Conservation (phyloP, 768 basidiomycete species). For the Rubroboletus satanas region DNA sequence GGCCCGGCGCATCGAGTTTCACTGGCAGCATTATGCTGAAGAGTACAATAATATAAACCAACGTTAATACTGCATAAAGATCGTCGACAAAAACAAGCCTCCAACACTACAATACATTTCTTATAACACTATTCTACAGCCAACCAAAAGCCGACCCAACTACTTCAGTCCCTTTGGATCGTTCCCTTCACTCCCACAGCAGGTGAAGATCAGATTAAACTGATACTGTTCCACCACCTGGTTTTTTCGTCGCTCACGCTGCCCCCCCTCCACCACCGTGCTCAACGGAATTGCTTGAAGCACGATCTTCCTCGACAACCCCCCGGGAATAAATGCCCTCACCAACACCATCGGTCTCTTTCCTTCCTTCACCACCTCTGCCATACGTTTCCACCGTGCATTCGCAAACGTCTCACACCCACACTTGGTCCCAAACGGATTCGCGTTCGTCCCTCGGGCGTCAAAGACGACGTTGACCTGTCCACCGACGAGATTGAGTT, state of each 20-base stretch:
- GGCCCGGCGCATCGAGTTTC: background rate
- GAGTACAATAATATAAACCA: too few species aligned
- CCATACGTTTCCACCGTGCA: constrained; percentile 23
- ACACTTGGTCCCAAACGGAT: constrained; percentile 26
- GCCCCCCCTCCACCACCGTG: constrained; percentile 4
- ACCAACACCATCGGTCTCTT: constrained; percentile 20
- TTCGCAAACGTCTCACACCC: constrained; percentile 22
- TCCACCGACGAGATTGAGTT: constrained; percentile 22
- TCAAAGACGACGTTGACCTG: constrained; percentile 11
- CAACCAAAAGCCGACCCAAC: background rate
- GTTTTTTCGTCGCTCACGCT: background rate
- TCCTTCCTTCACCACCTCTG: constrained; percentile 13
- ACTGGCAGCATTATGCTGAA: background rate
- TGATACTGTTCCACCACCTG: constrained; percentile 9
- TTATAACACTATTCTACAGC: background rate
- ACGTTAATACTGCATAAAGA: background rate
- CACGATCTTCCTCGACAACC: constrained; percentile 25
- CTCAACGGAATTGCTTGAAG: constrained; percentile 26
- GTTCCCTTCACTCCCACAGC: constrained; percentile 12
- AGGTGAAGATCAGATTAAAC: constrained; percentile 25
- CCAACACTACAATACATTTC: background rate
- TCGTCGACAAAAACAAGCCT: background rate
- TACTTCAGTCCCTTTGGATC: background rate
- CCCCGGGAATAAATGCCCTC: constrained; percentile 27
- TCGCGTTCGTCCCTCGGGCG: constrained; percentile 16